Evolutionary conservation across 495 filamentous ascomycete genomes (phyloP).

Genomic region (Rhypophila decipiens): DNA sequence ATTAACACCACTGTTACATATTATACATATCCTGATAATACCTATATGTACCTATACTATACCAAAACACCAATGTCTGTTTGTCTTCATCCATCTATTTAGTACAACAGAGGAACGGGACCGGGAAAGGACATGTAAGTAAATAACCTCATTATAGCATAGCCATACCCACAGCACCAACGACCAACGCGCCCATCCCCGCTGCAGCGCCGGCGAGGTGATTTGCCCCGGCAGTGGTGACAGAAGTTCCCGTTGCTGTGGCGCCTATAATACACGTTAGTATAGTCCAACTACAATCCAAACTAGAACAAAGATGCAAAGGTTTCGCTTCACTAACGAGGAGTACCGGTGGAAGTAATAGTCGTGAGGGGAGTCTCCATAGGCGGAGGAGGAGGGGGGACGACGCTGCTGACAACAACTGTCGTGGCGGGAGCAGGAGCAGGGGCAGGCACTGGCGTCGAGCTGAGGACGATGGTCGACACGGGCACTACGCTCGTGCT

Average conservation of each 20-base stretch:
- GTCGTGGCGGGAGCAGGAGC: not conserved
- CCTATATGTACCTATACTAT: no score
- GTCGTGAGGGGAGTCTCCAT: no score
- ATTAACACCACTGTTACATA: no score
- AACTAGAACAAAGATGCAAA: not conserved
- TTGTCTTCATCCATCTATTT: no score
- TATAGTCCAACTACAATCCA: not conserved
- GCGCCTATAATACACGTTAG: not conserved
- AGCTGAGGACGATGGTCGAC: not conserved
- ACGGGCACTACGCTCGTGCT: not conserved
- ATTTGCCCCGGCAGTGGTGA: not conserved
- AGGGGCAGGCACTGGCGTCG: not conserved
- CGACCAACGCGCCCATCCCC: constrained; percentile 4
- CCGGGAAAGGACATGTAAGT: no score
- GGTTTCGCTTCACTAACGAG: not conserved
- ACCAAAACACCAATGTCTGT: not conserved
- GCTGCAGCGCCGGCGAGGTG: not conserved
- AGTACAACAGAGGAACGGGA: no score
- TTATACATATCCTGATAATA: no score
- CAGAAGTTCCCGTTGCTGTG: not conserved
- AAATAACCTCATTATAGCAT: constrained; percentile 9
- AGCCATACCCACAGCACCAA: constrained; percentile 6
- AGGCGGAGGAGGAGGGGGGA: no score
- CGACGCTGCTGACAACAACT: not conserved
- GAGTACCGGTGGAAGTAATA: not conserved